A percentile compares a stretch with the other conserved stretches of the same genome.
phyloP scores from a whole-genome alignment of 768 basidiomycete genomes.

The Plicaturopsis crispa region DNA sequence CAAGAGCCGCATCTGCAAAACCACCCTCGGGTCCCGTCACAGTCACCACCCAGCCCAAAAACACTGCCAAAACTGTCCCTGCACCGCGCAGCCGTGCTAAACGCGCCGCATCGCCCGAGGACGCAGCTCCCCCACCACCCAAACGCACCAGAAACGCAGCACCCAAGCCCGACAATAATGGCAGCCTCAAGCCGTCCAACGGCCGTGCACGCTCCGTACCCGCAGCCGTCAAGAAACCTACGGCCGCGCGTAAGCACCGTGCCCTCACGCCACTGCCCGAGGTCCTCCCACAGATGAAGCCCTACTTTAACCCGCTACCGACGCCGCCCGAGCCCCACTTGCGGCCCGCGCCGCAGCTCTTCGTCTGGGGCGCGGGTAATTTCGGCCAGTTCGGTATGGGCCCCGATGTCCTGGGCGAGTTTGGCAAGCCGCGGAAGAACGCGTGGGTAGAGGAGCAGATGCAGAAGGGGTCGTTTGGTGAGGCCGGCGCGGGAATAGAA shows the following conservation, averaged over 20 bases:
- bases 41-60: no score
- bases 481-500: slow-evolving; percentile 73
- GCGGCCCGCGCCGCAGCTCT: slow-evolving; percentile 66
- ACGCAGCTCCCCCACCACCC: slow-evolving; percentile 29
- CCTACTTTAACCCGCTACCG: slow-evolving; percentile 64
- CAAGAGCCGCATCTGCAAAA: slow-evolving; percentile 42
- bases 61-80: slow-evolving; percentile 7
- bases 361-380: slow-evolving; percentile 88
- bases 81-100: slow-evolving; percentile 25
- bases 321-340: slow-evolving; percentile 37
- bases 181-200: slow-evolving; percentile 21
- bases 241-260: slow-evolving; percentile 15
- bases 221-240: slow-evolving; percentile 1
- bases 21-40: no score
- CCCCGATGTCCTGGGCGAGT: slow-evolving; percentile 60
- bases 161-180: slow-evolving; percentile 36
- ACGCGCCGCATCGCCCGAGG: slow-evolving; percentile 44
- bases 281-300: slow-evolving; percentile 34
- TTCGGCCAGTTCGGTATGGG: slow-evolving; percentile 96
- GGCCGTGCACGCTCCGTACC: slow-evolving; percentile 13
- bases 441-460: slow-evolving; percentile 73
- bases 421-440: slow-evolving; percentile 71
- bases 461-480: slow-evolving; percentile 61
- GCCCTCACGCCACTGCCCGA: slow-evolving; percentile 21
- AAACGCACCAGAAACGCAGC: slow-evolving; percentile 38